Evolutionary conservation across 768 basidiomycete genomes (phyloP).

Genomic region (Hirschioporus abietinus): DNA sequence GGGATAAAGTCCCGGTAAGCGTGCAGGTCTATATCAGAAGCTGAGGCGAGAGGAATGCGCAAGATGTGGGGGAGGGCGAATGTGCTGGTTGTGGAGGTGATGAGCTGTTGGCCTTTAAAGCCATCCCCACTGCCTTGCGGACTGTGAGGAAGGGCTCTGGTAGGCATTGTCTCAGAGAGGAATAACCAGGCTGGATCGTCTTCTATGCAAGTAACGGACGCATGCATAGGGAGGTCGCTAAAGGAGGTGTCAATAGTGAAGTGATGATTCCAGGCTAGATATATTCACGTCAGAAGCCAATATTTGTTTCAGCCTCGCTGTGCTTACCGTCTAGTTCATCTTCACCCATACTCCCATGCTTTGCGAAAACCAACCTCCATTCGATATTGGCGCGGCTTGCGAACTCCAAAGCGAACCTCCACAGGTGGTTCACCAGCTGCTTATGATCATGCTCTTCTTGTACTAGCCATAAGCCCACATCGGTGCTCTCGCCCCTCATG

Average conservation of each 20-base stretch:
- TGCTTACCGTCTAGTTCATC: constrained; percentile 61
- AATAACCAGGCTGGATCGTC: constrained; percentile 56
- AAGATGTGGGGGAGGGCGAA: constrained; percentile 2
- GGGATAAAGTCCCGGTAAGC: constrained; percentile 14
- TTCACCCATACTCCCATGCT: constrained; percentile 54
- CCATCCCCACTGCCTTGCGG: not conserved
- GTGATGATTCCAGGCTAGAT: constrained; percentile 61
- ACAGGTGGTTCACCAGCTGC: constrained; percentile 54
- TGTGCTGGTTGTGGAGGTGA: constrained; percentile 15
- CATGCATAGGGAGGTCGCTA: not conserved
- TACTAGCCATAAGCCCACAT: constrained; percentile 62
- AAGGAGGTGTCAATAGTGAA: constrained; percentile 28
- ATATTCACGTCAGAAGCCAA: not conserved
- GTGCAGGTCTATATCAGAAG: constrained; percentile 28
- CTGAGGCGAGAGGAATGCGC: constrained; percentile 9
- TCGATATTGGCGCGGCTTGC: constrained; percentile 65
- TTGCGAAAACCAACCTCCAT: constrained; percentile 74
- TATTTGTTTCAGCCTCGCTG: not conserved
- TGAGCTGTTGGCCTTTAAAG: constrained; percentile 17
- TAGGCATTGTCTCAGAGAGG: constrained; percentile 21
- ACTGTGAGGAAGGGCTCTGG: not conserved
- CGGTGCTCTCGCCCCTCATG: constrained; percentile 71
- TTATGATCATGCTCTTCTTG: constrained; percentile 43
- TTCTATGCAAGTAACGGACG: constrained; percentile 53
- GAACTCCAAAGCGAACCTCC: constrained; percentile 63